Evolutionary conservation across 2,329 filamentous ascomycete species (phyloP).

Genomic region (Hypoxylon rubiginosum): DNA sequence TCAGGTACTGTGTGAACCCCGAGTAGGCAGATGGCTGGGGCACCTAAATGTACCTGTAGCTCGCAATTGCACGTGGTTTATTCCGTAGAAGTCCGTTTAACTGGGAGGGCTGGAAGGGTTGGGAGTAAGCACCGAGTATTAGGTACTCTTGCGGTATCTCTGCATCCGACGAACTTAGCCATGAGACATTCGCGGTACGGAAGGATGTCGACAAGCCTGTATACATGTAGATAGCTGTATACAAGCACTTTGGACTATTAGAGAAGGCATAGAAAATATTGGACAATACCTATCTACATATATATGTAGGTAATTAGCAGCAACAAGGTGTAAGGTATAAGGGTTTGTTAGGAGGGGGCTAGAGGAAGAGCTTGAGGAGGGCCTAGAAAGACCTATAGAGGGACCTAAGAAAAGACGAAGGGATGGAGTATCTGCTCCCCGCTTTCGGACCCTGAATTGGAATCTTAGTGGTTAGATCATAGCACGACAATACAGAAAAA

Average conservation of each 20-base stretch:
- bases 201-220: conserved; percentile 17
- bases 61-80: conserved; percentile 18
- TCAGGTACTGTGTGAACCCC: conserved; percentile 30
- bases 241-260: neutral
- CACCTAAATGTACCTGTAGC: conserved; percentile 10
- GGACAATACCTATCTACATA: no score
- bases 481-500: conserved; percentile 36
- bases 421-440: conserved; percentile 36
- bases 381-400: no score
- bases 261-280: no score
- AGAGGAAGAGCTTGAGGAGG: conserved; percentile 10
- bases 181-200: conserved; percentile 12
- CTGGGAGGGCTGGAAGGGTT: neutral
- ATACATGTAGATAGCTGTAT: conserved; percentile 3
- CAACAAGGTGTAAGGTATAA: neutral
- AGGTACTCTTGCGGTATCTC: conserved; percentile 9
- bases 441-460: conserved; percentile 44
- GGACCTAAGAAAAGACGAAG: neutral
- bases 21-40: conserved; percentile 24
- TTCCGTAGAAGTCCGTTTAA: conserved; percentile 8
- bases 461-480: conserved; percentile 35
- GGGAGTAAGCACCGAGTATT: conserved; percentile 17
- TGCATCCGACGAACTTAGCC: neutral
- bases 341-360: neutral
- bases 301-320: no score